Evolutionary conservation across 495 filamentous ascomycete genomes (phyloP).

Genomic region (Glonium stellatum): DNA sequence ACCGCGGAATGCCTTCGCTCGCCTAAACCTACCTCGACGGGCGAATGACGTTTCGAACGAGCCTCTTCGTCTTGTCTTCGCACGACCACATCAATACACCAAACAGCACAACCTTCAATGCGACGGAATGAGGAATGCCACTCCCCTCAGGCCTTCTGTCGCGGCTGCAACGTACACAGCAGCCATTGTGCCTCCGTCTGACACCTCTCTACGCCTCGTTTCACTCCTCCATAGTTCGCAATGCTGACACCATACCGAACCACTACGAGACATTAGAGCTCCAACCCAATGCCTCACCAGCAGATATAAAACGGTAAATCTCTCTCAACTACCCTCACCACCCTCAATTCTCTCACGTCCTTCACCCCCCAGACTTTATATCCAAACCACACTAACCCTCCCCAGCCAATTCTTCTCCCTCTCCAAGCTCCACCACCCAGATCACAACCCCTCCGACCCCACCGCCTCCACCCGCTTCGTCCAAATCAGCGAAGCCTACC

Average conservation of each 20-base stretch:
- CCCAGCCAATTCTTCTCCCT: slow-evolving; percentile 73
- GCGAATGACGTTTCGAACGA: not conserved
- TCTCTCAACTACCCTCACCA: not conserved
- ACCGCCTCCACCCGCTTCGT: slow-evolving; percentile 71
- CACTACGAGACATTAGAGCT: slow-evolving; percentile 83
- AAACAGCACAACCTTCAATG: not conserved
- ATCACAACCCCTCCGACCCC: slow-evolving; percentile 75
- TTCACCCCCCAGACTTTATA: not conserved
- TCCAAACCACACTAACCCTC: not conserved
- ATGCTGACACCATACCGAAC: slow-evolving; percentile 38
- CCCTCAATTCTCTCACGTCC: not conserved
- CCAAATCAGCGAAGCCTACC: slow-evolving; percentile 79
- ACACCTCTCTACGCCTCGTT: slow-evolving; percentile 25
- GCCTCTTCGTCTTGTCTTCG: not conserved
- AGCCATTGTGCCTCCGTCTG: slow-evolving; percentile 9
- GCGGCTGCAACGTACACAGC: slow-evolving; percentile 20
- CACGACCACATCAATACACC: not conserved
- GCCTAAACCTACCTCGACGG: slow-evolving; percentile 1
- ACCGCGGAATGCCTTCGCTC: not conserved
- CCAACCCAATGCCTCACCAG: slow-evolving; percentile 55
- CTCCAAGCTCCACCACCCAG: slow-evolving; percentile 89
- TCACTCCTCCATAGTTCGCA: slow-evolving; percentile 29
- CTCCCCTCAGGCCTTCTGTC: slow-evolving; percentile 33
- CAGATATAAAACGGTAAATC: slow-evolving; percentile 76
- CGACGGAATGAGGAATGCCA: slow-evolving; percentile 50